Base-by-base conservation (phyloP, 805 yeast species). In the Teunomyces pallodes region DNA sequence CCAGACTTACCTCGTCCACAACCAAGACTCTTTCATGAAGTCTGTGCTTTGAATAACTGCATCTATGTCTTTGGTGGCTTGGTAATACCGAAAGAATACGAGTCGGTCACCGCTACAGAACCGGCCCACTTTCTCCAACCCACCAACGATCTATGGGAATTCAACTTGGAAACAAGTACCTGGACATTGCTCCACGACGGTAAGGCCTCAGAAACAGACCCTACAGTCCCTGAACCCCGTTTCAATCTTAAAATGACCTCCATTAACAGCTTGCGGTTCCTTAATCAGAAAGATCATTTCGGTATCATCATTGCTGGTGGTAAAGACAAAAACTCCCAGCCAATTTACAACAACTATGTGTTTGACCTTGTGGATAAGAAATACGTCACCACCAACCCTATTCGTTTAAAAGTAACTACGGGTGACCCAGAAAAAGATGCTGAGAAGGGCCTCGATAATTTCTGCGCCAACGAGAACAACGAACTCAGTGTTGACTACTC, bases 51-150 rank as follows among this genome's bases (percentile, higher is more conserved):
- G 46, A 77, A 76, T 31, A 75, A 79, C 41, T 71, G 75, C 39
- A 49, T 86, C 2, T 86, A 78, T 59, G 56, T 85, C 2, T 81
- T 77, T 58, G 94, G 95, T 27, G 95, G 95, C 0, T 60, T 87
- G 27, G 62, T 69, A 0, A 66, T 79, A 7, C 53, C 57, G 1
- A 62, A 58, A 5, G 32, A 26, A 4, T 13, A 12, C 27, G 45
- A 42, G 33, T 46, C 48, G 28, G 58, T 72, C 32, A 59, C 60
- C 4, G 80, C 87, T 0, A 60, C 76, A 4, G 63, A 58, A 3
- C 29, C 28, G 5, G 10, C 26, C 5, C 43, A 44, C 32, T 53
- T 53, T 29, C 58, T 72, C 30, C 60, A 60, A 5, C 80, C 87
- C 0, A 61, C 76, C 5, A 83, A 83, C 55, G 94, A 87, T 55